Percentiles rank a stretch among this genome's conserved stretches.
Conservation (phyloP, 2,329 filamentous ascomycete species). For the Colletotrichum melonis region DNA sequence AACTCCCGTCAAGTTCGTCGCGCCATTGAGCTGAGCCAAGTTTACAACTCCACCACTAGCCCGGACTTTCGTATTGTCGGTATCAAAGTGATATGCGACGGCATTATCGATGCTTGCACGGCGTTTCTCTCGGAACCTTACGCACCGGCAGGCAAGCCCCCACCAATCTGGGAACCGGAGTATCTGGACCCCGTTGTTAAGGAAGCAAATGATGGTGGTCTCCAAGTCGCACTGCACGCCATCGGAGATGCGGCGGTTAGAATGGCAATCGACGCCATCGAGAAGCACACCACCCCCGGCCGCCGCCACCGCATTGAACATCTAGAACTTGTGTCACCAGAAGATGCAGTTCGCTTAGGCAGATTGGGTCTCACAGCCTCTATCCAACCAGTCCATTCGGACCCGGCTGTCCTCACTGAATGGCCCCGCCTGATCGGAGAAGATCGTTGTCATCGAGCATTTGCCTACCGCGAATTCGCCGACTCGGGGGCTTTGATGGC, state of each 20-base stretch:
- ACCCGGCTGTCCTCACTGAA: slow-evolving; percentile 70
- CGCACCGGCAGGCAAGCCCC: slow-evolving; percentile 56
- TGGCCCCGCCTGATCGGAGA: slow-evolving; percentile 69
- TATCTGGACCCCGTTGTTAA: slow-evolving; percentile 65
- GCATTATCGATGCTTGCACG: slow-evolving; percentile 74
- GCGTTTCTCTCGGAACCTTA: slow-evolving; percentile 71
- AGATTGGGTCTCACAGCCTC: slow-evolving; percentile 69
- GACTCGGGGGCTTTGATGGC: slow-evolving; percentile 65
- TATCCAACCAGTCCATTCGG: slow-evolving; percentile 68
- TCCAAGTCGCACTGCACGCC: slow-evolving; percentile 74
- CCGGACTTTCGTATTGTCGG: slow-evolving; percentile 64
- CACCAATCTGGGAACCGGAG: slow-evolving; percentile 65
- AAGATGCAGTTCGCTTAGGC: slow-evolving; percentile 68
- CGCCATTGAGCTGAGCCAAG: slow-evolving; percentile 48
- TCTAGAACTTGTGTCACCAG: slow-evolving; percentile 66
- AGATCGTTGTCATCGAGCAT: slow-evolving; percentile 66
- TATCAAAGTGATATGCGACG: slow-evolving; percentile 74
- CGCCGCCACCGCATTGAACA: slow-evolving; percentile 74
- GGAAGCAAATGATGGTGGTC: slow-evolving; percentile 61
- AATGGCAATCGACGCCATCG: slow-evolving; percentile 68
- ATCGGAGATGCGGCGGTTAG: slow-evolving; percentile 71
- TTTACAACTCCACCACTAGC: slow-evolving; percentile 48
- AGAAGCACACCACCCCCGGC: slow-evolving; percentile 51
- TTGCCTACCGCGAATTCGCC: slow-evolving; percentile 72
- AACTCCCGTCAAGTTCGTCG: slow-evolving; percentile 51